Conservation (phyloP, 2,329 filamentous ascomycete species). For the Penicillium sp. region DNA sequence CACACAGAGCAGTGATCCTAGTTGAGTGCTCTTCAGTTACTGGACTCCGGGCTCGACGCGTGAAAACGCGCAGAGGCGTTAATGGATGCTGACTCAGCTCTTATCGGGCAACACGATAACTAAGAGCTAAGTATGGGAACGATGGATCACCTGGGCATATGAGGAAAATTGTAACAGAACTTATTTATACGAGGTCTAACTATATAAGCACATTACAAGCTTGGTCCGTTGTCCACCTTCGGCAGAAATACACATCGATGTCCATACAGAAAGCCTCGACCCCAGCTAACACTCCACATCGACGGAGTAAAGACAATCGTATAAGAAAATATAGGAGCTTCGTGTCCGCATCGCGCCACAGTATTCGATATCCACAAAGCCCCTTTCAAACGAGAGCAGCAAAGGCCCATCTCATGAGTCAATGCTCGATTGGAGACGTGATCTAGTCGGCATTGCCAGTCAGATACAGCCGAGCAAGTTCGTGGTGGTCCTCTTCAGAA, state of each 20-base stretch:
- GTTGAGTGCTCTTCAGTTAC: slow-evolving; percentile 1
- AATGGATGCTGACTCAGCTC: slow-evolving; percentile 23
- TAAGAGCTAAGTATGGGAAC: no score
- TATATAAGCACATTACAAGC: slow-evolving; percentile 8
- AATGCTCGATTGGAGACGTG: background rate
- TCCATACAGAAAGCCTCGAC: background rate
- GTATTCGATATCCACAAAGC: background rate
- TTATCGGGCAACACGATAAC: background rate
- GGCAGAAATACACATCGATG: slow-evolving; percentile 4
- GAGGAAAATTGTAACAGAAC: background rate
- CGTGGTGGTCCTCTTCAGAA: slow-evolving; percentile 32
- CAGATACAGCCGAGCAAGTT: slow-evolving; percentile 33
- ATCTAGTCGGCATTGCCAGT: slow-evolving; percentile 23
- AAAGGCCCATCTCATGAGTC: no score
- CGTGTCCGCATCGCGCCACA: background rate
- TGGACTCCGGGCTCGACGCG: slow-evolving; percentile 31
- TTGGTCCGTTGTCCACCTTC: background rate
- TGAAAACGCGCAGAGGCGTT: slow-evolving; percentile 26
- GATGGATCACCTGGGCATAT: background rate
- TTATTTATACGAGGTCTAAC: slow-evolving; percentile 7
- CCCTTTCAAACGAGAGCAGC: background rate
- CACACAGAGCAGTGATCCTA: background rate
- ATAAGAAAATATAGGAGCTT: background rate
- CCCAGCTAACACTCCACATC: background rate
- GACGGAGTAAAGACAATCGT: background rate